phyloP scores from a whole-genome alignment of 169 alveolate species.

The Plasmodium coatneyi region DNA sequence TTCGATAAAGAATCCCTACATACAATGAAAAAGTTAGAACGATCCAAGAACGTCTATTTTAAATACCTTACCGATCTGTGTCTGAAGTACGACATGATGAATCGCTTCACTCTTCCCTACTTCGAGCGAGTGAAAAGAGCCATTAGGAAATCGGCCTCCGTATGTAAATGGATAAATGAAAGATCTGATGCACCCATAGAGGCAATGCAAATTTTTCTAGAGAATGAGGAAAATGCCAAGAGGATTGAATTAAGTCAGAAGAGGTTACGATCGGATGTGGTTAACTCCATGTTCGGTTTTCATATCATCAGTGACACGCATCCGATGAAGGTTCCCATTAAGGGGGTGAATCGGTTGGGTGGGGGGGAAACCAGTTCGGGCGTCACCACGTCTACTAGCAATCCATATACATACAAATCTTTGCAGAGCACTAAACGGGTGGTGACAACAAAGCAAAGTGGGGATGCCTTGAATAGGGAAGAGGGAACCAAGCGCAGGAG shows the following conservation, averaged over 20 bases:
- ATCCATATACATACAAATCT: neutral
- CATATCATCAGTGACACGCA: slow-evolving; percentile 45
- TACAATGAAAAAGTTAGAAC: slow-evolving; percentile 14
- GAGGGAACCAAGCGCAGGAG: neutral
- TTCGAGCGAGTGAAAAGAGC: neutral
- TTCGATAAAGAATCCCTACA: slow-evolving; percentile 10
- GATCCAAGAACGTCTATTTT: slow-evolving; percentile 44
- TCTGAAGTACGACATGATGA: neutral
- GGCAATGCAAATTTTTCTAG: neutral
- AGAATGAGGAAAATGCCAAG: slow-evolving; percentile 3
- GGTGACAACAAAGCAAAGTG: neutral
- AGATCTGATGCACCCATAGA: neutral
- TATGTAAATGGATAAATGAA: neutral
- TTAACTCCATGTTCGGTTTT: slow-evolving; percentile 65
- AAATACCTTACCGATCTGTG: neutral
- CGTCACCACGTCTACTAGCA: neutral
- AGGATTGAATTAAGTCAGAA: slow-evolving; percentile 21
- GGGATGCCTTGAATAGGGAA: neutral
- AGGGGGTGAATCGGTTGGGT: neutral
- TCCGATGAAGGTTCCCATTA: slow-evolving; percentile 57
- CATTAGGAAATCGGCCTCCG: neutral
- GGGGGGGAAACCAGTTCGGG: neutral
- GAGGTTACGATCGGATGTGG: slow-evolving; percentile 23
- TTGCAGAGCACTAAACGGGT: neutral
- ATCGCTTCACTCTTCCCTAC: neutral